Evolutionary conservation across 176 grass and related monocot genomes (phyloP), one percentile per base, ranked within the genome.

Genomic region (Alloteropsis semialata): DNA sequence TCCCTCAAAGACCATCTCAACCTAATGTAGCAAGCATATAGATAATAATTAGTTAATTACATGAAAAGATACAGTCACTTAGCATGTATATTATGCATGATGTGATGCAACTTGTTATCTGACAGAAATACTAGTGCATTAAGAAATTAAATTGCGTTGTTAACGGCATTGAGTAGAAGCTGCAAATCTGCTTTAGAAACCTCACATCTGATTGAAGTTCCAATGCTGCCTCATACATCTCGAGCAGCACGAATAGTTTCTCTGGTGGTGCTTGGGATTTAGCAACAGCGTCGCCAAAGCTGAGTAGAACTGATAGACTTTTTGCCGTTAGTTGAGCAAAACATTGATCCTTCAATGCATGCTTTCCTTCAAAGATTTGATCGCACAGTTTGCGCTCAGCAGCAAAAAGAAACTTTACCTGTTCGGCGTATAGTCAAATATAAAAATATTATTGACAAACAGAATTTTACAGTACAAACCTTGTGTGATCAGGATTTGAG

Each of bases 391-490:
- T 22, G 2, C 84, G 83, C 62, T 97, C 94, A 51, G 54, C 84
- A 53, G 89, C 78, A 86, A 97, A 97, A 55, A 97, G 74, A 54
- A 97, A 54, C 46, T 90, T 93, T 28, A 91, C 78, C 91, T 97
- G 81, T 81, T 77, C 6, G 37, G 71, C 28, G 63, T 38, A 89
- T 48, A 77, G 53, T 44, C 58, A 66, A 48, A 32, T 48, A 81
- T 24, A 22, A 74, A 74, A 37, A 32, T 38, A 76, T 67, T 55
- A 79, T 50, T 30, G 18, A 30, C 2, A 33, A 51, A 85, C 22
- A 39, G 13, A 34, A 81, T 74, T 65, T 33, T 58, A 56, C 46
- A 56, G 15, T 39, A 16, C 19, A 73, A 27, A 32, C 18, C 3
- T 57, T 10, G 70, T 50, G n/a, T 37, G 3, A 43, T 32, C 15